These are phyloP conservation scores for Protomyces gravidus DNA, from an alignment of 1,139 yeast species.

Conservation along the genomic window DNA sequence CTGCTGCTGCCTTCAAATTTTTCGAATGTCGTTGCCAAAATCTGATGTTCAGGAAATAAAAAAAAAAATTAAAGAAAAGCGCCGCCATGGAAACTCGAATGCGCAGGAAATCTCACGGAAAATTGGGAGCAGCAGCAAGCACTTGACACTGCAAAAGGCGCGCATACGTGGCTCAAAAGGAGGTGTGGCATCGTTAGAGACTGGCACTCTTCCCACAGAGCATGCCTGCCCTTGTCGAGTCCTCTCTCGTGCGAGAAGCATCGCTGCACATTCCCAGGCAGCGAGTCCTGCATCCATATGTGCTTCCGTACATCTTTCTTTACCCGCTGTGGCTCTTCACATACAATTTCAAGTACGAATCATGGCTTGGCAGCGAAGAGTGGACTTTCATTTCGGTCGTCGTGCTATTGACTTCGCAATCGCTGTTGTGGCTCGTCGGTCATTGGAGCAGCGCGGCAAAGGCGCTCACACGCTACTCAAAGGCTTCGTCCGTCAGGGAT, in stretches of 20 bases:
- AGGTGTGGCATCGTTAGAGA: no score
- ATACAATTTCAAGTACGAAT: conserved; percentile 56
- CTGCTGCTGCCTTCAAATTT: no score
- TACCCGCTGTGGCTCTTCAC: conserved; percentile 72
- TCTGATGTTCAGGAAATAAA: no score
- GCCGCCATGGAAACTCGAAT: no score
- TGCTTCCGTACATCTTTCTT: conserved; percentile 73
- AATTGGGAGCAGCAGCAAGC: no score
- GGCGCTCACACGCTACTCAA: conserved; percentile 63
- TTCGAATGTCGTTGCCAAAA: no score
- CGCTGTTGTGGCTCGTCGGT: conserved; percentile 84
- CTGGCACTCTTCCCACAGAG: no score
- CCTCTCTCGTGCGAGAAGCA: conserved; percentile 41
- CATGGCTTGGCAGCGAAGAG: conserved; percentile 48
- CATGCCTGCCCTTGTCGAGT: conserved; percentile 4
- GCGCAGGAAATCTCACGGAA: no score
- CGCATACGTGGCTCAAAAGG: no score
- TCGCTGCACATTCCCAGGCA: conserved; percentile 70
- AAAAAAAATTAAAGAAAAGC: no score
- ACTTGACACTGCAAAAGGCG: no score
- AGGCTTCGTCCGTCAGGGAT: conserved; percentile 25
- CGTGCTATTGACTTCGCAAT: conserved; percentile 64
- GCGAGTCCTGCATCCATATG: conserved; percentile 63
- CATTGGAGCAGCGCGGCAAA: conserved; percentile 81
- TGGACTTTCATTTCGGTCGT: conserved; percentile 87